Conservation (phyloP, 352 stramenopile genomes). For the Phytophthora hibernalis region DNA sequence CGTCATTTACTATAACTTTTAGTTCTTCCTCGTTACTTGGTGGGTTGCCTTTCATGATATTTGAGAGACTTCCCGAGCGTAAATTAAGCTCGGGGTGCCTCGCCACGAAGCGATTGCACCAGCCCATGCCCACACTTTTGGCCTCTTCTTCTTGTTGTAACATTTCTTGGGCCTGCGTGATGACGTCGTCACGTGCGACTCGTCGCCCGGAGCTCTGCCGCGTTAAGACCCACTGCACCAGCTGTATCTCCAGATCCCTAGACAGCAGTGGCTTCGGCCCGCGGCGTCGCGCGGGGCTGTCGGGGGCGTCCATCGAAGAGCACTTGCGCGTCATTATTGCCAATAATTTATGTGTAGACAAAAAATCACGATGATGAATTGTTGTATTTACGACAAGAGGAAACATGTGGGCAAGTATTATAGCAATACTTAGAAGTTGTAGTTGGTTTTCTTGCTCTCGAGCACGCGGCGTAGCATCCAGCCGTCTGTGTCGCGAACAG, state of each 20-base stretch:
- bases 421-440: conserved; percentile 19
- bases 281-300: conserved; percentile 13
- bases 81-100: conserved; percentile 25
- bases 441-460: conserved; percentile 21
- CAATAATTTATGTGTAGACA: no score
- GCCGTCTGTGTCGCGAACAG: conserved; percentile 23
- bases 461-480: conserved; percentile 31
- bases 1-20: conserved; percentile 1
- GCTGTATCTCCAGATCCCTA: conserved; percentile 11
- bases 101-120: conserved; percentile 34
- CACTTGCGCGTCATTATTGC: not conserved
- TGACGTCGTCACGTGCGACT: conserved; percentile 29
- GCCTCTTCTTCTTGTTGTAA: conserved; percentile 7
- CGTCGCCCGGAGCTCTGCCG: conserved; percentile 19
- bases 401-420: no score
- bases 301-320: not conserved
- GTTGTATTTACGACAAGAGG: no score
- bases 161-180: conserved; percentile 16
- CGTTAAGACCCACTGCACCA: conserved; percentile 19
- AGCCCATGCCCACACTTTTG: conserved; percentile 23
- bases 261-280: conserved; percentile 32
- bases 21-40: not conserved
- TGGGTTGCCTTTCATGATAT: not conserved
- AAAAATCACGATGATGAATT: no score
- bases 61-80: conserved; percentile 1